These are phyloP conservation scores for Podospora didyma DNA, from an alignment of 495 filamentous ascomycete genomes.

Conservation along the genomic window DNA sequence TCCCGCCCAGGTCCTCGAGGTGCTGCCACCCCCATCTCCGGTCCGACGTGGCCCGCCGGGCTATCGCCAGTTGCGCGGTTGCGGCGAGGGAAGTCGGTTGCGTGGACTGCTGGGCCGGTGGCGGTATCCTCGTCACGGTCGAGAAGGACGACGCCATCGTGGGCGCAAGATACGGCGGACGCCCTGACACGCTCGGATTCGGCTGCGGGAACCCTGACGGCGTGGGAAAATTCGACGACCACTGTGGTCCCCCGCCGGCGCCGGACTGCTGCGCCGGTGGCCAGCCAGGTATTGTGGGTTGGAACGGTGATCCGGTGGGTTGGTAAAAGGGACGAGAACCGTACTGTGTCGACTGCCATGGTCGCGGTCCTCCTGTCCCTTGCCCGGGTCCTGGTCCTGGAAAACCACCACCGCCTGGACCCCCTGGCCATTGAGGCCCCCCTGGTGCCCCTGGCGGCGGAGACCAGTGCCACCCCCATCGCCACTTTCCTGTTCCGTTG, in stretches of 20 bases:
- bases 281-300: neutral
- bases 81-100: neutral
- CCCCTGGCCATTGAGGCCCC: neutral
- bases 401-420: neutral
- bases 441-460: conserved; percentile 7
- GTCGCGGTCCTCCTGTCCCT: too few relatives aligned
- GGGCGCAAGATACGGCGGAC: too few relatives aligned
- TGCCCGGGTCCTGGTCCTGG: too few relatives aligned
- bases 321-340: neutral
- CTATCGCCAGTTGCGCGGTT: neutral
- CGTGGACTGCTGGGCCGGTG: neutral
- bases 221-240: neutral
- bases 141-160: neutral
- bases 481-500: conserved; percentile 23
- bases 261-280: neutral
- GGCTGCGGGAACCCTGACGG: neutral
- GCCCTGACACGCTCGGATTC: neutral
- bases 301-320: neutral
- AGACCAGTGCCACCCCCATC: conserved; percentile 18
- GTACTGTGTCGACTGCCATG: neutral
- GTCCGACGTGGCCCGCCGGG: neutral
- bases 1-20: conserved; percentile 30
- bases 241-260: neutral
- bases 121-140: neutral
- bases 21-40: conserved; percentile 27